Percentiles rank a stretch among this genome's conserved stretches.
Evolutionary conservation across 768 basidiomycete species (phyloP).

Genomic region (Agaricus sinodeliciosus): DNA sequence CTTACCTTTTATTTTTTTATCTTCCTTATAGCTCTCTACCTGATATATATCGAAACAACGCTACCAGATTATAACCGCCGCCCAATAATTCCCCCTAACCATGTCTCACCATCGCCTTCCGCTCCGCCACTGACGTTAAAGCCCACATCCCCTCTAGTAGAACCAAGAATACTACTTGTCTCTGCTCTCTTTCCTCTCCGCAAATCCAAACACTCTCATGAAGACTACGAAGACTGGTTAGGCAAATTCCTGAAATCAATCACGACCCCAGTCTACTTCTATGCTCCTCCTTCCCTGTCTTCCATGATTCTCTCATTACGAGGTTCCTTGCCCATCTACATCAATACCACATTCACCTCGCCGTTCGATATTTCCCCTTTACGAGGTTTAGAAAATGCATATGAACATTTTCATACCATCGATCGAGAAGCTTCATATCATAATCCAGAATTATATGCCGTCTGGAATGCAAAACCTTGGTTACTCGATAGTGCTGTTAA

Average conservation of each 20-base stretch:
- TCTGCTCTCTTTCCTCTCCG: constrained; percentile 47
- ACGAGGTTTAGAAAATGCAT: constrained; percentile 21
- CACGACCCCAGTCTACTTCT: constrained; percentile 49
- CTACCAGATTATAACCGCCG: neutral
- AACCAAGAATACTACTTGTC: constrained; percentile 37
- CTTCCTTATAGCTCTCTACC: neutral
- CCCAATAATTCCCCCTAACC: neutral
- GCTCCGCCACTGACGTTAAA: neutral
- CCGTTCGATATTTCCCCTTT: constrained; percentile 46
- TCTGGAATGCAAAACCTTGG: constrained; percentile 52
- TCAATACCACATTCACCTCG: constrained; percentile 39
- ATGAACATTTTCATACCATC: constrained; percentile 33
- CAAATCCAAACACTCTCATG: constrained; percentile 40
- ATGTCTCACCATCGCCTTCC: neutral
- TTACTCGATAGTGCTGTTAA: constrained; percentile 36
- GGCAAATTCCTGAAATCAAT: constrained; percentile 34
- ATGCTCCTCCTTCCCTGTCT: constrained; percentile 34
- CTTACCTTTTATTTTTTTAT: neutral
- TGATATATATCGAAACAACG: neutral
- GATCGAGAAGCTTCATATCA: constrained; percentile 40
- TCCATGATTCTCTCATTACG: constrained; percentile 24
- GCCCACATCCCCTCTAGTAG: neutral
- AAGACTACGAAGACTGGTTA: constrained; percentile 42
- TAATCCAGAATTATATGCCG: constrained; percentile 43
- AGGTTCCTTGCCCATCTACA: constrained; percentile 25